These are phyloP conservation scores for Aspergillus coremiiformis DNA, from an alignment of 495 filamentous ascomycete species.

Conservation along the genomic window DNA sequence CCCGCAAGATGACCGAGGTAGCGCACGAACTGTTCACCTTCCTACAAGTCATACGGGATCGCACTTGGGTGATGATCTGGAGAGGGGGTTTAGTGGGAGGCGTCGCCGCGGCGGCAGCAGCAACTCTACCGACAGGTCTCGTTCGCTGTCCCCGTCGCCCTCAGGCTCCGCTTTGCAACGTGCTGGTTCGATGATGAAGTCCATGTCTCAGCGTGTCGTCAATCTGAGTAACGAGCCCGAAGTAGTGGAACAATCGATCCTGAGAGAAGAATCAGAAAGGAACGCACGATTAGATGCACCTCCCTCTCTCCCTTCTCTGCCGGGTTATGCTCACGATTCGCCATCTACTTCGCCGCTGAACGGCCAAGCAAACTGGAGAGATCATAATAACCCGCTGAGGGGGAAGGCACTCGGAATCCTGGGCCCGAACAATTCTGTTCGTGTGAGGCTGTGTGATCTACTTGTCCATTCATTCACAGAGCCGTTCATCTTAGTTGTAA, in stretches of 20 bases:
- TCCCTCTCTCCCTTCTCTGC: slow-evolving; percentile 50
- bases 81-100: slow-evolving; percentile 42
- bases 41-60: slow-evolving; percentile 32
- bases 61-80: slow-evolving; percentile 57
- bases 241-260: slow-evolving; percentile 65
- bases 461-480: slow-evolving; percentile 86
- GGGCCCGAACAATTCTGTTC: slow-evolving; percentile 64
- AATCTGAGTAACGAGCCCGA: slow-evolving; percentile 89
- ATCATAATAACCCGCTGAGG: slow-evolving; percentile 70
- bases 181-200: slow-evolving; percentile 87
- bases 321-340: slow-evolving; percentile 49
- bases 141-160: slow-evolving; percentile 61
- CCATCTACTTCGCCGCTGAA: slow-evolving; percentile 34
- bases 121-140: slow-evolving; percentile 44
- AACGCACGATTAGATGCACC: slow-evolving; percentile 47
- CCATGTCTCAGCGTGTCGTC: slow-evolving; percentile 96
- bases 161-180: slow-evolving; percentile 60
- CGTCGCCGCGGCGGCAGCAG: slow-evolving; percentile 41
- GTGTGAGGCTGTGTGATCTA: slow-evolving; percentile 71
- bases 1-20: slow-evolving; percentile 51
- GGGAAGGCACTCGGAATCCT: slow-evolving; percentile 85
- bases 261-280: slow-evolving; percentile 54
- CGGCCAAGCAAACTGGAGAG: slow-evolving; percentile 28
- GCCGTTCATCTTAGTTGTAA: slow-evolving; percentile 77
- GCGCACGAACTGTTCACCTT: slow-evolving; percentile 52